Percentiles rank a stretch among this genome's conserved stretches.
Evolutionary conservation across 768 basidiomycete genomes (phyloP).

Genomic region (Tulasnella sp.): DNA sequence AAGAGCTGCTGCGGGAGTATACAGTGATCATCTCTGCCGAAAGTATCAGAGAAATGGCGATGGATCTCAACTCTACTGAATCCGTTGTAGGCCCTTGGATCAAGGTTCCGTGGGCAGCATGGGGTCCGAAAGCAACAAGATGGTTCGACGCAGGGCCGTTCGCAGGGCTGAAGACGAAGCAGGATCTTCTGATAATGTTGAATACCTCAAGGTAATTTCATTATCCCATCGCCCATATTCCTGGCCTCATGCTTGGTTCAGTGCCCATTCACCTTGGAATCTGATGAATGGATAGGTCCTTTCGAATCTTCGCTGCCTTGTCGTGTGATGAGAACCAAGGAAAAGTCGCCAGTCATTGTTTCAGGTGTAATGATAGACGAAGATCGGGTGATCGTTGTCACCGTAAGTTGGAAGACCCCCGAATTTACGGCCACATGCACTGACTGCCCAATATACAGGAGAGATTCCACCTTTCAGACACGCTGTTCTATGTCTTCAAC

Average conservation of each 20-base stretch:
- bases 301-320: not conserved
- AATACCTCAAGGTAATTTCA: not conserved
- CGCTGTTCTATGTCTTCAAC: too few relatives aligned
- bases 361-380: constrained; percentile 1
- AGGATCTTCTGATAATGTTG: too few relatives aligned
- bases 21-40: not conserved
- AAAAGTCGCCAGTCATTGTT: not conserved
- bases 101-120: not conserved
- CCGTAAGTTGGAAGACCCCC: too few relatives aligned
- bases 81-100: not conserved
- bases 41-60: not conserved
- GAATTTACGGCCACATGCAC: too few relatives aligned
- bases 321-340: not conserved
- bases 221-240: too few relatives aligned
- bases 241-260: not conserved
- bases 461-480: too few relatives aligned
- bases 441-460: too few relatives aligned
- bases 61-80: not conserved
- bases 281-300: not conserved
- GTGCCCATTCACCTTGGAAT: not conserved
- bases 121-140: constrained; percentile 4
- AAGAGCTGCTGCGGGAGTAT: not conserved
- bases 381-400: constrained; percentile 1
- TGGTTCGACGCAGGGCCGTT: not conserved
- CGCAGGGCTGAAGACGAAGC: too few relatives aligned